phyloP scores from a whole-genome alignment of 2,329 filamentous ascomycete species.

The Stagonosporopsis tanaceti region DNA sequence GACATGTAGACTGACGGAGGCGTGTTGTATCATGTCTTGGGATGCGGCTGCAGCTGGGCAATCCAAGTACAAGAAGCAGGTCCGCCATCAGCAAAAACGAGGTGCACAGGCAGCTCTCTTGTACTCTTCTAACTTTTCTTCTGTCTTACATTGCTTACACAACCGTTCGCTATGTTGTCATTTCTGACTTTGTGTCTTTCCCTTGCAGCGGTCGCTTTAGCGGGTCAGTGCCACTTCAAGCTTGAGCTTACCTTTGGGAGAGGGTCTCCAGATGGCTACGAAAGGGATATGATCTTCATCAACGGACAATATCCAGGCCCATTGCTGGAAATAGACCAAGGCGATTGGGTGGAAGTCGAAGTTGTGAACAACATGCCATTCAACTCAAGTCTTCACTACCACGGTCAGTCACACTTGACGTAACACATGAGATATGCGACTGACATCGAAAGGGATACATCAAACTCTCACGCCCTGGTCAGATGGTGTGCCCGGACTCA shows the following conservation, averaged over 20 bases:
- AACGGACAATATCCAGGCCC: slow-evolving; percentile 41
- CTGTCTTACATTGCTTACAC: slow-evolving; percentile 1
- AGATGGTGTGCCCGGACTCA: slow-evolving; percentile 66
- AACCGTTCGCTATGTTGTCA: slow-evolving; percentile 20
- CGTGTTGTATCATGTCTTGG: neutral
- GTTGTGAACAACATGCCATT: slow-evolving; percentile 59
- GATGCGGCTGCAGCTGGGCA: neutral
- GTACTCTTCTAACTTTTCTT: neutral
- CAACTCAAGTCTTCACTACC: slow-evolving; percentile 61
- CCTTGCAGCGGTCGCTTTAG: slow-evolving; percentile 17
- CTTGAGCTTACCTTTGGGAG: slow-evolving; percentile 34
- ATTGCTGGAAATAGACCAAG: slow-evolving; percentile 29
- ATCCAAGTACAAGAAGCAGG: slow-evolving; percentile 14
- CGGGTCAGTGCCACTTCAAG: slow-evolving; percentile 20
- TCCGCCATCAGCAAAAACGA: slow-evolving; percentile 8
- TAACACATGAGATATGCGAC: neutral
- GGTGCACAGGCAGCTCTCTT: slow-evolving; percentile 4
- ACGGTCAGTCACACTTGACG: slow-evolving; percentile 45
- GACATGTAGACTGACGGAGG: neutral
- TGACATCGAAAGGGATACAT: slow-evolving; percentile 51
- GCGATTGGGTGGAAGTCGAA: slow-evolving; percentile 35
- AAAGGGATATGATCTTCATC: slow-evolving; percentile 37
- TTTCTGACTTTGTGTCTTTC: slow-evolving; percentile 21
- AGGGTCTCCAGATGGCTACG: slow-evolving; percentile 35
- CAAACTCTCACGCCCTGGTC: slow-evolving; percentile 65